Conservation (phyloP, 1,139 yeast species). For the Pneumocystis carinii region DNA sequence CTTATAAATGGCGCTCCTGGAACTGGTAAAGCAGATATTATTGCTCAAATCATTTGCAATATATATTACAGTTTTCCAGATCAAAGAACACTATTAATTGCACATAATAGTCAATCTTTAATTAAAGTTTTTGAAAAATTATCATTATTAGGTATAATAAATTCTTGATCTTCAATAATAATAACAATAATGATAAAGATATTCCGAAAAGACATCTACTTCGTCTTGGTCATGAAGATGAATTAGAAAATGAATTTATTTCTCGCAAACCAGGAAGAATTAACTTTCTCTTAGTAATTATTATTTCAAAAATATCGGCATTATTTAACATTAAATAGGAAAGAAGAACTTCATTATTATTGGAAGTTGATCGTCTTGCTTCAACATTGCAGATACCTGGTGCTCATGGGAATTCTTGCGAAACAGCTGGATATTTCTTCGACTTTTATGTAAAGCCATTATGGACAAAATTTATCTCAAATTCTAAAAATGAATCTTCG, state of each 20-base stretch:
- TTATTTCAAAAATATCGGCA: background rate
- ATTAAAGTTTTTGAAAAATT: constrained; percentile 18
- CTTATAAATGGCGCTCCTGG: constrained; percentile 35
- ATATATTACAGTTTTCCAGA: constrained; percentile 21
- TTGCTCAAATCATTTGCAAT: constrained; percentile 19
- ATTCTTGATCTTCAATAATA: background rate
- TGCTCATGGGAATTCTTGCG: constrained; percentile 31
- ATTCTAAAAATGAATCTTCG: constrained; percentile 3
- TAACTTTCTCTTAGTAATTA: background rate
- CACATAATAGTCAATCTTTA: constrained; percentile 20
- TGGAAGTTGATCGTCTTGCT: constrained; percentile 26
- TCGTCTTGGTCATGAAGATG: constrained; percentile 19
- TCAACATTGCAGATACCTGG: constrained; percentile 26
- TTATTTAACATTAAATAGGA: constrained; percentile 3
- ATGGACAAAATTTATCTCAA: constrained; percentile 22
- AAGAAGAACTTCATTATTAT: constrained; percentile 18
- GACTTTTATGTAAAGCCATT: constrained; percentile 22
- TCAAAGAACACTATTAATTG: constrained; percentile 28
- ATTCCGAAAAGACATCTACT: constrained; percentile 19
- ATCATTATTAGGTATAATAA: constrained; percentile 6
- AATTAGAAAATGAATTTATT: background rate
- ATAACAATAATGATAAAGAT: constrained; percentile 8
- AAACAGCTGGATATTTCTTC: constrained; percentile 30
- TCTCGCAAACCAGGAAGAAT: constrained; percentile 4
- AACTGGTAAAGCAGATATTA: constrained; percentile 30